Evolutionary conservation across 306 rosid species (phyloP).

Genomic region (Quercus suber): DNA sequence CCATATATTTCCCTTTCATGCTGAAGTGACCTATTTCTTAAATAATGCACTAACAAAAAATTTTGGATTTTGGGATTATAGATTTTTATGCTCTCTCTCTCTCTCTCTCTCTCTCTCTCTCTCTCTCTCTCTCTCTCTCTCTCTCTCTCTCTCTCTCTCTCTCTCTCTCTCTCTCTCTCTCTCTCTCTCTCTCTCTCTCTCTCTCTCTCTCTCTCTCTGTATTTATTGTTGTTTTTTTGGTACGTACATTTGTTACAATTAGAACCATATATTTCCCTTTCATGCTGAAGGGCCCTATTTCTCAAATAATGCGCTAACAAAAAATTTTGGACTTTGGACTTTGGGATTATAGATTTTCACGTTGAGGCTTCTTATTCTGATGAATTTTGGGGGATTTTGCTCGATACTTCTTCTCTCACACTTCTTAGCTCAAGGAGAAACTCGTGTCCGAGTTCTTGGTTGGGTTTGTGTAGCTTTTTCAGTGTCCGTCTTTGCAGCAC

Average conservation of each 20-base stretch:
- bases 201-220: too few relatives aligned
- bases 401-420: constrained; percentile 60
- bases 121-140: too few relatives aligned
- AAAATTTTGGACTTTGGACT: neutral
- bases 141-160: neutral
- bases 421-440: constrained; percentile 49
- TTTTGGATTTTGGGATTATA: neutral
- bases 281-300: neutral
- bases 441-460: constrained; percentile 66
- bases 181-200: too few relatives aligned
- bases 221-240: neutral
- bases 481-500: constrained; percentile 82
- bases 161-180: neutral
- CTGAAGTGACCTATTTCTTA: neutral
- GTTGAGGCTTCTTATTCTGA: constrained; percentile 58
- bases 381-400: constrained; percentile 73
- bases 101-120: too few relatives aligned
- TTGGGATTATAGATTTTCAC: constrained; percentile 26
- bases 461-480: constrained; percentile 82
- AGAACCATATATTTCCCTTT: too few relatives aligned
- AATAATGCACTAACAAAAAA: neutral
- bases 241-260: too few relatives aligned
- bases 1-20: too few relatives aligned
- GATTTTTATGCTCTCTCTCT: too few relatives aligned
- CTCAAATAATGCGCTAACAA: neutral